Base-by-base conservation (phyloP, 2,329 filamentous ascomycete species). In the Exserohilum turcica region DNA sequence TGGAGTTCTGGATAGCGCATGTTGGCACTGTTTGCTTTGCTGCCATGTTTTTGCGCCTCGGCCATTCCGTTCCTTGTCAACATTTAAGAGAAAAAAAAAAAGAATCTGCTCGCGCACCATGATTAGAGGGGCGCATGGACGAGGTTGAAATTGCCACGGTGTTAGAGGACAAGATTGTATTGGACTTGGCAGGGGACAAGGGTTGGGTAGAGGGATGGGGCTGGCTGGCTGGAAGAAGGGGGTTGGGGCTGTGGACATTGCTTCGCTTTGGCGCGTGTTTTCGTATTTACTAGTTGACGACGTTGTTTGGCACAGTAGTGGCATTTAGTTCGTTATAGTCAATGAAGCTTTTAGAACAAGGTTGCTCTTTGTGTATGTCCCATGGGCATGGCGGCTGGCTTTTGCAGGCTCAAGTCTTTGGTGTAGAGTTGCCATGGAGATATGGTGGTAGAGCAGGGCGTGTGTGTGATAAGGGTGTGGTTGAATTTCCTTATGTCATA, bases 251-350 rank as follows among this genome's bases (percentile, higher is more conserved):
- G 52, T 53, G 35, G 46, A 48, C 51, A 38, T 35, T 51, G 44
- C 31, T 45, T 37, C 39, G 51, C 44, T 55, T 58, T 54, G 47
- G 40, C 37, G 49, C 28, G 35, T 39, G 16, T 43, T 62, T 61
- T 52, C 48, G 48, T 64, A 56, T 60, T 54, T 64, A 54, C 57
- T 55, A 48, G 47, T 55, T 63, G 56, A 51, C 52, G 47, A 56
- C 44, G 43, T 56, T 59, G 56, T 56, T 57, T 61, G 52, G 58
- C 19, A 61, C 59, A 57, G 57, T 64, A 69, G 67, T 61, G 61
- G 66, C 44, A 54, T 64, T 58, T 64, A 65, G 59, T 66, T 64
- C 51, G 64, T 54, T 60, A 64, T 60, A 68, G 65, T 63, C 55
- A 72, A 71, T 69, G 63, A 64, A 43, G 39, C 56, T 42, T 31